Evolutionary conservation across 2,329 filamentous ascomycete genomes (phyloP).

Genomic region (Ramularia endophylla): DNA sequence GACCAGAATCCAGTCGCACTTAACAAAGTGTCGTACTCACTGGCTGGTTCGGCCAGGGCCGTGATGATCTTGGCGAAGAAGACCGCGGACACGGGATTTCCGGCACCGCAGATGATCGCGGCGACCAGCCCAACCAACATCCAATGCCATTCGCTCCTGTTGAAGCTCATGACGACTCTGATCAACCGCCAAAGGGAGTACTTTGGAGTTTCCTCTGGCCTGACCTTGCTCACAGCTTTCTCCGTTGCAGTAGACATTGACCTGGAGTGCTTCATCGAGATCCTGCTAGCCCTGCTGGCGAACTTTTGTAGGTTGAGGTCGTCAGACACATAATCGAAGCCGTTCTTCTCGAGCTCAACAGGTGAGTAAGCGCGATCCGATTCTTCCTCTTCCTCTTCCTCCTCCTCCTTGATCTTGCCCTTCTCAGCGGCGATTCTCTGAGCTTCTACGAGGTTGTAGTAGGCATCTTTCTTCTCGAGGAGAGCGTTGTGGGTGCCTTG

Average conservation of each 20-base stretch:
- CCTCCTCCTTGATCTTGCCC: constrained; percentile 52
- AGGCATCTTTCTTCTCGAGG: constrained; percentile 64
- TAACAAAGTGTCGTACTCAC: constrained; percentile 48
- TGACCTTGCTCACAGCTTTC: constrained; percentile 23
- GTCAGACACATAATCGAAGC: constrained; percentile 50
- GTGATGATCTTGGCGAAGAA: constrained; percentile 87
- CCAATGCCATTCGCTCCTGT: constrained; percentile 61
- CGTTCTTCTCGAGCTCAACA: constrained; percentile 27
- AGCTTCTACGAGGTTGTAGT: constrained; percentile 79
- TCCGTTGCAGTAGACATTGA: constrained; percentile 67
- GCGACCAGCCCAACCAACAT: constrained; percentile 71
- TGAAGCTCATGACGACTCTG: constrained; percentile 75
- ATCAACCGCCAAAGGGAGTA: constrained; percentile 72
- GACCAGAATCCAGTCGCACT: constrained; percentile 72
- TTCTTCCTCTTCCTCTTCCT: constrained; percentile 18
- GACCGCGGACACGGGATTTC: constrained; percentile 69
- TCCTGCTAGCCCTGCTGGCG: constrained; percentile 16
- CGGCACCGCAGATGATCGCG: constrained; percentile 70
- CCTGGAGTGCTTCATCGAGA: constrained; percentile 45
- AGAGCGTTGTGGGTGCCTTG: constrained; percentile 83
- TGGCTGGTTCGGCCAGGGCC: constrained; percentile 55
- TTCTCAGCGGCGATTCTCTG: constrained; percentile 67
- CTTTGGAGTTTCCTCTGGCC: constrained; percentile 28
- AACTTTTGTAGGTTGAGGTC: constrained; percentile 55
- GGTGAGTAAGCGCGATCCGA: too few species aligned